Evolutionary conservation across 257 asterid genomes (phyloP).

Genomic region (Hygrophila difformis): DNA sequence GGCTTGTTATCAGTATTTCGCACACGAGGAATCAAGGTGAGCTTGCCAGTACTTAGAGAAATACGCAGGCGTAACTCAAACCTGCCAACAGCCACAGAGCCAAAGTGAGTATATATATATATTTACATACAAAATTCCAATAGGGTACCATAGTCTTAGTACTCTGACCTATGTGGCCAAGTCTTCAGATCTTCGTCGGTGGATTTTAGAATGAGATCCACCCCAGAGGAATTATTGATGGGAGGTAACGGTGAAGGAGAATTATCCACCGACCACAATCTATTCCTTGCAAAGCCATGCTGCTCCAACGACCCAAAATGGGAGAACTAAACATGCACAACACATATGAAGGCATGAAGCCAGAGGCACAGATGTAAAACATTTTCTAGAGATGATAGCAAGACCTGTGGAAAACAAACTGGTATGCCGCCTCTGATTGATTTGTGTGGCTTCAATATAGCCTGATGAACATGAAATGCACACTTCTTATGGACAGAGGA

Average conservation of each 20-base stretch:
- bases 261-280: slow-evolving; percentile 63
- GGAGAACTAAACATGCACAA: slow-evolving; percentile 34
- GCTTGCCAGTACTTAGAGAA: slow-evolving; percentile 57
- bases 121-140: slow-evolving; percentile 6
- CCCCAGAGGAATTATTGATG: slow-evolving; percentile 46
- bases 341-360: slow-evolving; percentile 16
- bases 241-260: slow-evolving; percentile 68
- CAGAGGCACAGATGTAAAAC: not conserved
- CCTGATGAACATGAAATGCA: slow-evolving; percentile 27
- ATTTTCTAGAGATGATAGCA: slow-evolving; percentile 8
- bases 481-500: not conserved
- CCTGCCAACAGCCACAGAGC: slow-evolving; percentile 34
- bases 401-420: slow-evolving; percentile 74
- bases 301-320: slow-evolving; percentile 67
- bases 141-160: slow-evolving; percentile 6
- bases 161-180: slow-evolving; percentile 70
- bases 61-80: slow-evolving; percentile 74
- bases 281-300: slow-evolving; percentile 72
- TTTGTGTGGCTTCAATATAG: slow-evolving; percentile 51
- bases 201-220: slow-evolving; percentile 64
- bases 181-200: slow-evolving; percentile 73
- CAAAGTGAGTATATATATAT: slow-evolving; percentile 10
- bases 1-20: slow-evolving; percentile 62
- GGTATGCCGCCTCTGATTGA: slow-evolving; percentile 57
- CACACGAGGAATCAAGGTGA: slow-evolving; percentile 68